phyloP scores from a whole-genome alignment of 176 grass and related monocot species.

The Elymus sibiricus region DNA sequence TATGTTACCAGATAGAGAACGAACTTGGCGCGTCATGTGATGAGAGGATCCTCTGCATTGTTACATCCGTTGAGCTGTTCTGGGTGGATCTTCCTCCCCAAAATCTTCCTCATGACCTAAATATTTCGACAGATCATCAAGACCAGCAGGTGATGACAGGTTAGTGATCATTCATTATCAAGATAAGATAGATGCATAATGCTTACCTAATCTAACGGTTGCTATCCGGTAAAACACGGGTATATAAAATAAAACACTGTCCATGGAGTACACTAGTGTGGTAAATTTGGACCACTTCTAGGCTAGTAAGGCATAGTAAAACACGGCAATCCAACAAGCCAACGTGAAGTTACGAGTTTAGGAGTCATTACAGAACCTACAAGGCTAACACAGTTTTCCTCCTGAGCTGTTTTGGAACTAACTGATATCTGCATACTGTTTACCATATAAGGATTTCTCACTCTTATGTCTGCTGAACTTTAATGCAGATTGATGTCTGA shows the following conservation, averaged over 20 bases:
- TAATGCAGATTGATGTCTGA: too few species aligned
- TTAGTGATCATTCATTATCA: slow-evolving; percentile 10
- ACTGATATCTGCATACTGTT: too few species aligned
- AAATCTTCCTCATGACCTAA: slow-evolving; percentile 86
- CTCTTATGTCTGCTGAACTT: too few species aligned
- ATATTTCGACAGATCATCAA: slow-evolving; percentile 42
- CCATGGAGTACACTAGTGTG: background rate
- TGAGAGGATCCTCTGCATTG: slow-evolving; percentile 36
- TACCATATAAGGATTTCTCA: too few species aligned
- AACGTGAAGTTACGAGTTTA: background rate
- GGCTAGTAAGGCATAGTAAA: background rate
- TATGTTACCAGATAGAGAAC: slow-evolving; percentile 43
- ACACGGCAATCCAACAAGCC: background rate
- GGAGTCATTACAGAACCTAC: too few species aligned
- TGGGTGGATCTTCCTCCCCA: slow-evolving; percentile 93
- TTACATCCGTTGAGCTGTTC: slow-evolving; percentile 46
- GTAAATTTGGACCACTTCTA: slow-evolving; percentile 12
- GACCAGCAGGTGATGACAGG: background rate
- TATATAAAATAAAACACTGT: background rate
- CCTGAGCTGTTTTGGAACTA: too few species aligned
- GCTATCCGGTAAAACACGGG: background rate
- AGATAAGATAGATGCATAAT: slow-evolving; percentile 17
- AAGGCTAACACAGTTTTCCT: too few species aligned
- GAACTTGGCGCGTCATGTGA: slow-evolving; percentile 10
- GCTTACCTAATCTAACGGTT: background rate